phyloP scores from a whole-genome alignment of 306 rosid species.

The Malus fusca region DNA sequence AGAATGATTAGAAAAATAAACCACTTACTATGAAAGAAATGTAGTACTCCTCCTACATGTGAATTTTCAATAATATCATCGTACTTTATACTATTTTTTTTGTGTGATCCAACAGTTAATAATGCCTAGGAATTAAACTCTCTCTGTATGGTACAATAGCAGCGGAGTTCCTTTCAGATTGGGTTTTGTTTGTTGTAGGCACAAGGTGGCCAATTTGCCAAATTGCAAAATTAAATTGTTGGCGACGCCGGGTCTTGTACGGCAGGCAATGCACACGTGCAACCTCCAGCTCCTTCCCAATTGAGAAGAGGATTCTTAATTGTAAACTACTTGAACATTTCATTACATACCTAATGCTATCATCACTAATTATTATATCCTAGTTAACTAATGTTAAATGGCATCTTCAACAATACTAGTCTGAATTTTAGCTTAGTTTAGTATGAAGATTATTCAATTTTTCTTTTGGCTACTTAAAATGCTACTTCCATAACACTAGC shows the following conservation, averaged over 20 bases:
- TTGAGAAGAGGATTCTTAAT: background rate
- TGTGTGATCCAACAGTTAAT: background rate
- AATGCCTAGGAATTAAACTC: background rate
- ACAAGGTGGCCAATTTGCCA: background rate
- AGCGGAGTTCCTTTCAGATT: conserved; percentile 4
- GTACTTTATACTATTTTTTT: background rate
- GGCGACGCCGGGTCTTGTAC: background rate
- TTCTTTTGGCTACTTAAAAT: too few species aligned
- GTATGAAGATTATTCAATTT: too few species aligned
- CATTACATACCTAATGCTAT: too few species aligned
- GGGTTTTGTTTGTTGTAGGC: background rate
- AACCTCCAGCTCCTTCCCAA: background rate
- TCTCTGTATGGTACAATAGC: background rate
- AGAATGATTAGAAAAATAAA: background rate
- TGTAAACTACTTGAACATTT: too few species aligned
- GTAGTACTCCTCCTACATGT: background rate
- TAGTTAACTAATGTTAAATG: too few species aligned
- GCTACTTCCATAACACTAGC: too few species aligned
- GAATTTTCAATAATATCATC: background rate
- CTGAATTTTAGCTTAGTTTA: too few species aligned
- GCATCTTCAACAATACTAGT: too few species aligned
- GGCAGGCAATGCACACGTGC: background rate
- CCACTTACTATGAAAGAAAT: too few species aligned
- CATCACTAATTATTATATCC: too few species aligned
- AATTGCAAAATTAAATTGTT: background rate